These are phyloP conservation scores for Rhodotorula sp. DNA, from an alignment of 1,284 basidiomycete species.

Conservation along the genomic window DNA sequence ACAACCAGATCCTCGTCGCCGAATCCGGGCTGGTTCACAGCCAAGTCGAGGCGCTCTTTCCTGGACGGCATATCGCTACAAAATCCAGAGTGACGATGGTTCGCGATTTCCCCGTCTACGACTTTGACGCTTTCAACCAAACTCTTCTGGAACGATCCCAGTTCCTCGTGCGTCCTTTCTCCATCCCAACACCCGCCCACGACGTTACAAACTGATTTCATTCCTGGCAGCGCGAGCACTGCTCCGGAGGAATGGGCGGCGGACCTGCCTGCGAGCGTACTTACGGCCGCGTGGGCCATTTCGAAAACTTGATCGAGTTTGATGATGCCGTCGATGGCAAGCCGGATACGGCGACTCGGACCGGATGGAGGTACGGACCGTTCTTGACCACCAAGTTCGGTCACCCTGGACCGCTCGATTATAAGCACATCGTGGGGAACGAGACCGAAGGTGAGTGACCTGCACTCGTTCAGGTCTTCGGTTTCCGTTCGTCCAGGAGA, in stretches of 20 bases:
- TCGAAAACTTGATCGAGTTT: conserved; percentile 14
- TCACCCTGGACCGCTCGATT: not conserved
- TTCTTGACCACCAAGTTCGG: not conserved
- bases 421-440: not conserved
- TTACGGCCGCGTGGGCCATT: conserved; percentile 1
- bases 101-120: conserved; percentile 2
- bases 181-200: too few species aligned
- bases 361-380: conserved; percentile 4
- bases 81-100: not conserved
- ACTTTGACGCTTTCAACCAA: not conserved
- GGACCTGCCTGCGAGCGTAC: not conserved
- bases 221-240: too few species aligned
- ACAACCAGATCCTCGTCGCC: not conserved
- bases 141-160: not conserved
- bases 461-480: not conserved
- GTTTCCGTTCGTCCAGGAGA: too few species aligned
- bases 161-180: not conserved
- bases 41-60: not conserved
- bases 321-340: conserved; percentile 1
- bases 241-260: not conserved
- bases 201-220: too few species aligned
- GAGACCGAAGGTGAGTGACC: not conserved
- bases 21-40: too few species aligned
- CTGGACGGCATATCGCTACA: not conserved
- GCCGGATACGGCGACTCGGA: not conserved